phyloP scores from a whole-genome alignment of 108 stramenopile species.

The Pseudonitzschia delicatissima region DNA sequence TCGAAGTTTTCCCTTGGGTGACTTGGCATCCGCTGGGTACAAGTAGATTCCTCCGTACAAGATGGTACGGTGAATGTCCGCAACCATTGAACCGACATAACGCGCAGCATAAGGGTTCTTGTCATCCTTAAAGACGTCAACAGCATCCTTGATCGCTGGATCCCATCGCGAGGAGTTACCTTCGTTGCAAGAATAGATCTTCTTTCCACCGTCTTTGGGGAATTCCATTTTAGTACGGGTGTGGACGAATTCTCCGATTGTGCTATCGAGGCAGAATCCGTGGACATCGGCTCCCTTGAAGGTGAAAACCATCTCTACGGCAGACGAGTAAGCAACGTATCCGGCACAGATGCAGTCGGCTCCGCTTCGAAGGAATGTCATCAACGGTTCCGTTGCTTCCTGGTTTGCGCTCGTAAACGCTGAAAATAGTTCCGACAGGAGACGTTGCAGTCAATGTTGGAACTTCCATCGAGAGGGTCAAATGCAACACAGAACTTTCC shows the following conservation, averaged over 20 bases:
- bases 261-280: constrained; percentile 97
- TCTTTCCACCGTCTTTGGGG: constrained; percentile 89
- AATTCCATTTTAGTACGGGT: constrained; percentile 88
- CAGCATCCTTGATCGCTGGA: constrained; percentile 87
- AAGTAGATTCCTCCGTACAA: constrained; percentile 98
- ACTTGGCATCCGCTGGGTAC: constrained; percentile 96
- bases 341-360: constrained; percentile 92
- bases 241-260: constrained; percentile 98
- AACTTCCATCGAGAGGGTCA: constrained; percentile 97
- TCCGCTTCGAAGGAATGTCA: constrained; percentile 92
- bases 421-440: constrained; percentile 98
- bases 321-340: constrained; percentile 92
- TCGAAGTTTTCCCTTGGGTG: constrained; percentile 93
- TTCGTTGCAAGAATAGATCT: constrained; percentile 97
- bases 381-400: constrained; percentile 72
- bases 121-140: constrained; percentile 86
- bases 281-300: constrained; percentile 88
- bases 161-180: constrained; percentile 95
- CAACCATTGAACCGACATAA: constrained; percentile 99
- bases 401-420: constrained; percentile 87
- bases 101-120: constrained; percentile 86
- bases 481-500: constrained; percentile 98
- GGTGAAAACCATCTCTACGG: constrained; percentile 91
- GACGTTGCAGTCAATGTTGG: constrained; percentile 99
- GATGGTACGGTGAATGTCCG: constrained; percentile 98